These are phyloP conservation scores for Blastobotrys mokoenaii DNA, from an alignment of 805 yeast genomes.

Conservation along the genomic window DNA sequence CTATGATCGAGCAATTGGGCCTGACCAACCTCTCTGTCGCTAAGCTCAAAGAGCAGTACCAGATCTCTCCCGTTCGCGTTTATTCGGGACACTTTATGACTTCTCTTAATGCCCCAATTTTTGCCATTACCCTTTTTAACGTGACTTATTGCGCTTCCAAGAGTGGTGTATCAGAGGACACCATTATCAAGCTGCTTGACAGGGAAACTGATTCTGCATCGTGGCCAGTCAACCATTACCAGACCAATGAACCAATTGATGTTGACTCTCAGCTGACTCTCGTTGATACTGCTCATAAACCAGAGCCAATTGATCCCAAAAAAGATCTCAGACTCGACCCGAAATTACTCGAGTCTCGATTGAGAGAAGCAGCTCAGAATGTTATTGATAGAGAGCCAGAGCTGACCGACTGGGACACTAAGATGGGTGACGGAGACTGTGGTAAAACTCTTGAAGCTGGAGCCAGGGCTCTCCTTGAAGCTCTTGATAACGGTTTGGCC, in stretches of 20 bases:
- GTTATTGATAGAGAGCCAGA: constrained; percentile 62
- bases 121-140: constrained; percentile 73
- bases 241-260: constrained; percentile 12
- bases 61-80: constrained; percentile 54
- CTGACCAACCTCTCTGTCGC: constrained; percentile 51
- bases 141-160: constrained; percentile 40
- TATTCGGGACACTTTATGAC: constrained; percentile 77
- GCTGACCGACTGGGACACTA: constrained; percentile 73
- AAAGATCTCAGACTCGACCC: constrained; percentile 13
- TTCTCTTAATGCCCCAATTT: constrained; percentile 84
- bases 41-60: constrained; percentile 39
- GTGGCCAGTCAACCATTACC: constrained; percentile 49
- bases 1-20: constrained; percentile 65
- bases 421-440: constrained; percentile 94
- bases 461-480: constrained; percentile 54
- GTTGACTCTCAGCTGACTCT: constrained; percentile 12
- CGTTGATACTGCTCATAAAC: not conserved
- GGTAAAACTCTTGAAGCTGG: constrained; percentile 84
- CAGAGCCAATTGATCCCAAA: not conserved
- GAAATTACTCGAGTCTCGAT: constrained; percentile 26
- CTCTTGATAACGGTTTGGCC: constrained; percentile 34
- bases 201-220: constrained; percentile 69
- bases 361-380: constrained; percentile 16
- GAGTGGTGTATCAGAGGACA: constrained; percentile 25
- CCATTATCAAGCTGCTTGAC: constrained; percentile 52